Base-by-base conservation (phyloP, 2,329 filamentous ascomycete genomes). In the Endothia cerciana region DNA sequence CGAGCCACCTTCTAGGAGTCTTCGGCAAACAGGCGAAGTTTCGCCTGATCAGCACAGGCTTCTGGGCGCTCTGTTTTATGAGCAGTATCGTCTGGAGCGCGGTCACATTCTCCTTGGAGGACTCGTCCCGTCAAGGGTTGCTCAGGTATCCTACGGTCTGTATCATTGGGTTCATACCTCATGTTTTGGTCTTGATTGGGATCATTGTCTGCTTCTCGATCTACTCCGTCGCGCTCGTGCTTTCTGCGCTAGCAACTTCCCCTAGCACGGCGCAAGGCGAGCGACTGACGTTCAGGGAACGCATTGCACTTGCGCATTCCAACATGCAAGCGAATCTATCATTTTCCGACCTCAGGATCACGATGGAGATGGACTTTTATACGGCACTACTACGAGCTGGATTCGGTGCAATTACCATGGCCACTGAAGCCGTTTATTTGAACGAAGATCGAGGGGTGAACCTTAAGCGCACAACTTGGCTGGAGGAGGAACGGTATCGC, bases 321-420 rank as follows among this genome's bases (percentile, higher is more conserved):
- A 98, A 98, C 71, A 90, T 98, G 84, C 94, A 97, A 77, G 94
- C 94, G 2, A 95, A 95, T 66, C 87, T 94, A 3, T 93, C 95
- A 15, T 83, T 97, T 28, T 91, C 91, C 1, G 89, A 91, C 47
- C 87, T 97, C 45, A 87, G 89, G 15, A 87, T 98, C 63, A 92
- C 89, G 53, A 89, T 91, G 81, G 89, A 93, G 64, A 96, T 98
- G 82, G 95, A 99, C 75, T 97, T 98, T 74, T 99, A 98, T 75
- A 97, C 93, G 0, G 91, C 93, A 0, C 82, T 98, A 4, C 83
- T 98, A 3, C 89, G 94, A 67, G 87, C 93, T 43, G 95, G 95
- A 0, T 97, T 97, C 74, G 89, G 89, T 13, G 89, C 94, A 15
- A 87, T 98, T 68, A 97, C 93, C 0, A 94, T 96, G 77, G 95